Conservation (phyloP, 2,329 filamentous ascomycete genomes). For the Dendryphion nanum region DNA sequence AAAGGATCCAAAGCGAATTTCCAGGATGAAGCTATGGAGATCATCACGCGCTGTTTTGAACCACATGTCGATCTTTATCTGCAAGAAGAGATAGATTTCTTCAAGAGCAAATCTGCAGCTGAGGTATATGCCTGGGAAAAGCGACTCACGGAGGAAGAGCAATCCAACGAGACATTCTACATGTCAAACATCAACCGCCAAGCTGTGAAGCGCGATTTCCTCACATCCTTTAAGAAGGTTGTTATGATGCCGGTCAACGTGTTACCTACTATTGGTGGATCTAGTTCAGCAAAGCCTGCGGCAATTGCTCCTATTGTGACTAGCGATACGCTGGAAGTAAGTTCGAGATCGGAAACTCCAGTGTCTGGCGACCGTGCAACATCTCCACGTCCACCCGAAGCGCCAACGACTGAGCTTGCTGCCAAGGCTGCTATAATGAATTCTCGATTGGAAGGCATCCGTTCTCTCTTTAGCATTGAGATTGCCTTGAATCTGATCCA, state of each 20-base stretch:
- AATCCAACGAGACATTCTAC: slow-evolving; percentile 86
- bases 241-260: slow-evolving; percentile 98
- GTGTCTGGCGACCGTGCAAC: slow-evolving; percentile 30
- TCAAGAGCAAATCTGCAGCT: slow-evolving; percentile 71
- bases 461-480: slow-evolving; percentile 93
- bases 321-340: slow-evolving; percentile 29
- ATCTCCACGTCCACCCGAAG: slow-evolving; percentile 52
- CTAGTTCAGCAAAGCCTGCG: slow-evolving; percentile 38
- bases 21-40: slow-evolving; percentile 62
- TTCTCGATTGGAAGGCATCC: slow-evolving; percentile 88
- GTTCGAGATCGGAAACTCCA: slow-evolving; percentile 39
- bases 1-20: slow-evolving; percentile 62
- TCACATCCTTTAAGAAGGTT: slow-evolving; percentile 96
- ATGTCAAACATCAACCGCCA: slow-evolving; percentile 95
- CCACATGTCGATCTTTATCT: slow-evolving; percentile 92
- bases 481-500: slow-evolving; percentile 89
- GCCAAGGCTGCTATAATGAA: slow-evolving; percentile 99
- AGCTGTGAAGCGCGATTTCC: slow-evolving; percentile 92
- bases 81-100: slow-evolving; percentile 84
- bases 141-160: slow-evolving; percentile 86
- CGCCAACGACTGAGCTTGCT: slow-evolving; percentile 85
- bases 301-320: slow-evolving; percentile 18
- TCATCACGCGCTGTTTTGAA: slow-evolving; percentile 76
- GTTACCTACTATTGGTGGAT: slow-evolving; percentile 62
- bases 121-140: slow-evolving; percentile 88